Percentiles rank a stretch among this genome's conserved stretches.
These are phyloP conservation scores for Centrapalus pauciflorus DNA, from an alignment of 129 eudicot genomes.

Conservation along the genomic window DNA sequence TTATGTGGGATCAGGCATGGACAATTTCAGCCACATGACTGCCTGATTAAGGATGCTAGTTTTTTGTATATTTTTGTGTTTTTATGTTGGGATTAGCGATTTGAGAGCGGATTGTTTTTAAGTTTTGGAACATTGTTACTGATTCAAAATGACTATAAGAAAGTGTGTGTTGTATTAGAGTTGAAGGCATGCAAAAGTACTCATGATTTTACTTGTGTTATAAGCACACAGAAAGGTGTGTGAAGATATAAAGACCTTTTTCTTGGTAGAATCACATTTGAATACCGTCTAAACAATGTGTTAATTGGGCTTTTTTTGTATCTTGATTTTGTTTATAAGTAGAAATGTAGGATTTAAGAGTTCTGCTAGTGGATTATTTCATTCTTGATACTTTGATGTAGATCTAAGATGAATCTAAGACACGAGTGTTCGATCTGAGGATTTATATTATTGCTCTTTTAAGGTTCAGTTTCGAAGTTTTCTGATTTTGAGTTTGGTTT, in stretches of 20 bases:
- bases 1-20: background rate
- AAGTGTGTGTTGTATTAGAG: background rate
- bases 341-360: slow-evolving; percentile 7
- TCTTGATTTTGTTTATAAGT: background rate
- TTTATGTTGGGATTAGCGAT: background rate
- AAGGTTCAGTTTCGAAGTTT: slow-evolving; percentile 1
- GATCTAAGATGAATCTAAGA: slow-evolving; percentile 1
- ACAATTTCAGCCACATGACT: background rate
- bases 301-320: background rate
- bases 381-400: slow-evolving; percentile 2
- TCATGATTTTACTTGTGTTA: background rate
- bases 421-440: background rate
- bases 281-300: background rate
- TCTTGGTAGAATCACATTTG: background rate
- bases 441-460: background rate
- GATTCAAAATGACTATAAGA: background rate
- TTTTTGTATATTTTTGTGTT: slow-evolving; percentile 8
- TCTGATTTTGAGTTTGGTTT: background rate
- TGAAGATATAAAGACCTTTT: background rate
- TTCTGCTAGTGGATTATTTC: slow-evolving; percentile 8
- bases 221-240: background rate
- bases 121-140: background rate
- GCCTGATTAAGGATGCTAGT: background rate
- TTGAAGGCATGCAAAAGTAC: background rate
- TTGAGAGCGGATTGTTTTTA: background rate